Conservation (phyloP, 352 stramenopile species). For the Globisporangium acanthophoron region DNA sequence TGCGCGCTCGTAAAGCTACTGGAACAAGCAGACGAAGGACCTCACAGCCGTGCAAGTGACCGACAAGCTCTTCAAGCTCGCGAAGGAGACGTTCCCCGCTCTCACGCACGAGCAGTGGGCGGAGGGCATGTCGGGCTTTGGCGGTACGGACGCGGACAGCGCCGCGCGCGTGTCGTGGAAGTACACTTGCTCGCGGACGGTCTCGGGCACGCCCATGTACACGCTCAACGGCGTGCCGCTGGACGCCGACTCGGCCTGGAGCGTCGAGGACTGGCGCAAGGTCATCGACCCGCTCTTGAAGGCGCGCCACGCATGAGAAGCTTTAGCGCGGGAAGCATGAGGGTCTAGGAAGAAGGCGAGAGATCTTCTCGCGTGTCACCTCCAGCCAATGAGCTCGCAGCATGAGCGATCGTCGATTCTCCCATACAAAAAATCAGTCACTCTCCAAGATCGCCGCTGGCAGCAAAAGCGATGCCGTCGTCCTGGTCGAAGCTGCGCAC, state of each 20-base stretch:
- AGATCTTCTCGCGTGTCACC: background rate
- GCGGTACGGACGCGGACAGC: constrained; percentile 60
- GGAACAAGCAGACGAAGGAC: constrained; percentile 78
- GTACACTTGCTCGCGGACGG: constrained; percentile 68
- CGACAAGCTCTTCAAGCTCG: constrained; percentile 48
- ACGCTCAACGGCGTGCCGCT: constrained; percentile 77
- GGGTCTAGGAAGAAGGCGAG: background rate
- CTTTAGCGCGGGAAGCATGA: background rate
- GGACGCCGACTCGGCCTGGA: constrained; percentile 37
- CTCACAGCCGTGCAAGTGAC: constrained; percentile 60
- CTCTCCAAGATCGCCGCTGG: background rate
- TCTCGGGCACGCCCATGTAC: constrained; percentile 74
- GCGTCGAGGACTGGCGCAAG: constrained; percentile 52
- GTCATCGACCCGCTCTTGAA: constrained; percentile 35
- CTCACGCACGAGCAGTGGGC: constrained; percentile 62
- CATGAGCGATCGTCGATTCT: background rate
- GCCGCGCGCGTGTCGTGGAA: constrained; percentile 67
- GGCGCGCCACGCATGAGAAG: constrained; percentile 1
- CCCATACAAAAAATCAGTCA: background rate
- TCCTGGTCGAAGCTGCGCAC: constrained; percentile 14
- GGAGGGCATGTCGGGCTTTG: constrained; percentile 67
- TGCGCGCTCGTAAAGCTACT: constrained; percentile 31
- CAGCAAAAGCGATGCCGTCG: background rate
- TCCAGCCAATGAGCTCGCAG: background rate
- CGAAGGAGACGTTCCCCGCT: constrained; percentile 57